Evolutionary conservation across 805 yeast species (phyloP).

Genomic region (Candida fluviatilis): DNA sequence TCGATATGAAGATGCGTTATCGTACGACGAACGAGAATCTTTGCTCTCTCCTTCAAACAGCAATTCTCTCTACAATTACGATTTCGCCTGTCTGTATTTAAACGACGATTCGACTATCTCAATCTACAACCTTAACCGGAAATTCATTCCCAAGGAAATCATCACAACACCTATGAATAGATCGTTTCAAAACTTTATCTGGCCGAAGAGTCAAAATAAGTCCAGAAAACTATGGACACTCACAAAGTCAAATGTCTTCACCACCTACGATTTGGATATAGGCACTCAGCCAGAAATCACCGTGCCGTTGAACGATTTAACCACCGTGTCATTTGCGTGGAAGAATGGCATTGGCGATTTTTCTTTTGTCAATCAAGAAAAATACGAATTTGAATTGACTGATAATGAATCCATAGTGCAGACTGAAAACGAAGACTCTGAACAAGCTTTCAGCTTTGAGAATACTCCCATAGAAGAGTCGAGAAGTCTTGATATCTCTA

Average conservation of each 20-base stretch:
- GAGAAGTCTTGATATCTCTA: neutral
- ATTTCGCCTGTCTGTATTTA: slow-evolving; percentile 68
- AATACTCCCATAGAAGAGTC: slow-evolving; percentile 4
- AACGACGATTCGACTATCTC: slow-evolving; percentile 70
- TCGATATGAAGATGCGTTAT: slow-evolving; percentile 17
- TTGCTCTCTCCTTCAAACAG: slow-evolving; percentile 3
- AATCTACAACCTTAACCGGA: slow-evolving; percentile 66
- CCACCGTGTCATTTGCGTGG: slow-evolving; percentile 57
- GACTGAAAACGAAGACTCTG: slow-evolving; percentile 7
- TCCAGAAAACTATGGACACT: slow-evolving; percentile 35
- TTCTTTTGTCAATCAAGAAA: slow-evolving; percentile 49
- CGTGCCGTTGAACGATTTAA: slow-evolving; percentile 46
- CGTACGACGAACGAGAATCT: slow-evolving; percentile 16
- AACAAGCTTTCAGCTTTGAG: slow-evolving; percentile 5
- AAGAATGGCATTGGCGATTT: slow-evolving; percentile 45
- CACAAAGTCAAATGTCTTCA: slow-evolving; percentile 36
- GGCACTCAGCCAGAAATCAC: slow-evolving; percentile 14
- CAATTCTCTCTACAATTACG: slow-evolving; percentile 47
- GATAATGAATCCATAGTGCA: slow-evolving; percentile 7
- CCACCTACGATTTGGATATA: slow-evolving; percentile 29
- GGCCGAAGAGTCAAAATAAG: slow-evolving; percentile 27
- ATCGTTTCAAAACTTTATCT: slow-evolving; percentile 39
- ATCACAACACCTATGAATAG: slow-evolving; percentile 45
- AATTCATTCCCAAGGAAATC: slow-evolving; percentile 70
- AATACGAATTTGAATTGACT: slow-evolving; percentile 33